Evolutionary conservation across 306 rosid genomes (phyloP).

Genomic region (Potentilla sterilis): DNA sequence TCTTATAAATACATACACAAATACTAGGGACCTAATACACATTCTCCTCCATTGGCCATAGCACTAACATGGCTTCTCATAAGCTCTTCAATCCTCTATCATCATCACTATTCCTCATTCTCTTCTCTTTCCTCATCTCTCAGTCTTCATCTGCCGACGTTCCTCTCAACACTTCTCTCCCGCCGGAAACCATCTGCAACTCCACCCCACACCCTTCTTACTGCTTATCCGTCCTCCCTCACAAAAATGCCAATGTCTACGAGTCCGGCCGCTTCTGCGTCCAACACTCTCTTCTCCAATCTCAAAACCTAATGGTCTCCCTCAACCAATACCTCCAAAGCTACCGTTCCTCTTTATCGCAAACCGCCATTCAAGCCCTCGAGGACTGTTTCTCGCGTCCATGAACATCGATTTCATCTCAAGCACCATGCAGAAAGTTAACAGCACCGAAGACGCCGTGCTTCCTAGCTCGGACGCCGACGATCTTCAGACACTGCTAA

Average conservation of each 20-base stretch:
- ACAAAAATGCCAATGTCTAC: conserved; percentile 21
- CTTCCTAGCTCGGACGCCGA: conserved; percentile 34
- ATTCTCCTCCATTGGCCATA: neutral
- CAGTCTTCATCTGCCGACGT: conserved; percentile 11
- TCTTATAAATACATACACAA: neutral
- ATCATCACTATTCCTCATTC: neutral
- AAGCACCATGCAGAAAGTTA: conserved; percentile 7
- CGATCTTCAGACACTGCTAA: conserved; percentile 34
- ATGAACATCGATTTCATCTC: conserved; percentile 29
- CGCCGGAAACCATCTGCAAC: conserved; percentile 32
- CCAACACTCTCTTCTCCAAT: conserved; percentile 26
- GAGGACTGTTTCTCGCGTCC: conserved; percentile 33
- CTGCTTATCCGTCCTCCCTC: conserved; percentile 38
- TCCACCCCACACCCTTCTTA: conserved; percentile 35
- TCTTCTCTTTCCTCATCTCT: conserved; percentile 15
- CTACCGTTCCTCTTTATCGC: conserved; percentile 22
- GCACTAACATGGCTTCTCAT: conserved; percentile 27
- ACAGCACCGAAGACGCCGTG: neutral
- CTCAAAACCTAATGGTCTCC: conserved; percentile 19
- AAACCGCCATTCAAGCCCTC: conserved; percentile 25
- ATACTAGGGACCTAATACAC: neutral
- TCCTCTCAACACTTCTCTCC: conserved; percentile 19
- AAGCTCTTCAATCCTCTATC: neutral
- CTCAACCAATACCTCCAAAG: conserved; percentile 21
- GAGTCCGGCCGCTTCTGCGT: conserved; percentile 36